phyloP scores from a whole-genome alignment of 164 flowering plant species.

The Brasenia schreberi region DNA sequence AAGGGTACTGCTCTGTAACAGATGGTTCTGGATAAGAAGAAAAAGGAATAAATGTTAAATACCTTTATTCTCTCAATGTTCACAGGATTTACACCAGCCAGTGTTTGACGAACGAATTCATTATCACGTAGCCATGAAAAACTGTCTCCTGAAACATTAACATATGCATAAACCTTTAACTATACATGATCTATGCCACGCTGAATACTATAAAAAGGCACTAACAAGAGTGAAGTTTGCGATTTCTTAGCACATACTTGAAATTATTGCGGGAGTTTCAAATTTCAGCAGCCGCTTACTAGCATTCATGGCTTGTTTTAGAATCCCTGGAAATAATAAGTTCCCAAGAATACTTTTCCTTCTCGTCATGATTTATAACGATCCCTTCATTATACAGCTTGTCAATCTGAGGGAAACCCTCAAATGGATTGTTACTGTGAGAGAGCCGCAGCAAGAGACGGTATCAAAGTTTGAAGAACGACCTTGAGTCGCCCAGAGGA shows the following conservation, averaged over 20 bases:
- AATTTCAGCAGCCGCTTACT: slow-evolving; percentile 16
- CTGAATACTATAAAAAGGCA: not conserved
- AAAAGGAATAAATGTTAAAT: too few species aligned
- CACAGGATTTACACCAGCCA: slow-evolving; percentile 46
- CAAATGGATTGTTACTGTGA: too few species aligned
- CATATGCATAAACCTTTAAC: not conserved
- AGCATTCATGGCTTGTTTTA: slow-evolving; percentile 6
- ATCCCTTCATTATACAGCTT: too few species aligned
- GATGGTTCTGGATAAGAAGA: too few species aligned
- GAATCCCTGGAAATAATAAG: slow-evolving; percentile 10
- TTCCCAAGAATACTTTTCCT: not conserved
- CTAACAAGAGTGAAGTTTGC: not conserved
- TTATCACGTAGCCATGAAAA: slow-evolving; percentile 39
- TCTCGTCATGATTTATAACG: not conserved
- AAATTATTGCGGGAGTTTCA: slow-evolving; percentile 19
- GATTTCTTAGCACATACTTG: slow-evolving; percentile 6
- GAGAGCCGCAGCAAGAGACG: not conserved
- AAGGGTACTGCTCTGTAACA: too few species aligned
- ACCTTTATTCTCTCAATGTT: slow-evolving; percentile 25
- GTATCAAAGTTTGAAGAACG: slow-evolving; percentile 17
- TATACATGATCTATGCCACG: not conserved
- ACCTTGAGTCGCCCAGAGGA: slow-evolving; percentile 3
- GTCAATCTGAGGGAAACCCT: slow-evolving; percentile 23
- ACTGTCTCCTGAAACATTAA: slow-evolving; percentile 25
- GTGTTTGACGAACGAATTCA: slow-evolving; percentile 33